phyloP scores from a whole-genome alignment of 495 filamentous ascomycete species.

The Penicillium maclennaniae region DNA sequence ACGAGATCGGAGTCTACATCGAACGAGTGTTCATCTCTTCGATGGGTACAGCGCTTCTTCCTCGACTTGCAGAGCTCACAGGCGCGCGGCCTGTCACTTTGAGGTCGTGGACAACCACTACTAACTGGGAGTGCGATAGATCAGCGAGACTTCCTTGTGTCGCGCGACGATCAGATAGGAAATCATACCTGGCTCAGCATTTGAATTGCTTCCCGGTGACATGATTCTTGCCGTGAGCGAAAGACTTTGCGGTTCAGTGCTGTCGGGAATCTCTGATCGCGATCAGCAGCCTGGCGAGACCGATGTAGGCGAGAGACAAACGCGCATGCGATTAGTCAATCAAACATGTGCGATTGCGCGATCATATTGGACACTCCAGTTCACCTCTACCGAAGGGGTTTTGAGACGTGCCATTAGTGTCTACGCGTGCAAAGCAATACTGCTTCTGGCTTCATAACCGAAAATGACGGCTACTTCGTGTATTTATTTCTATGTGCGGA shows the following conservation, averaged over 20 bases:
- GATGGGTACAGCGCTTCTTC: constrained; percentile 22
- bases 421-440: background rate
- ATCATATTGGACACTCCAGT: no score
- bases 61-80: constrained; percentile 16
- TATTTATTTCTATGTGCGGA: background rate
- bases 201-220: no score
- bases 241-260: background rate
- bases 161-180: background rate
- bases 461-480: background rate
- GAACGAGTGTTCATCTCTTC: background rate
- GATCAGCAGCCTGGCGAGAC: background rate
- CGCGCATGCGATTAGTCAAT: background rate
- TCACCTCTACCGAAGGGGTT: no score
- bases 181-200: no score
- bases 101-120: background rate
- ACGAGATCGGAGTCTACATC: background rate
- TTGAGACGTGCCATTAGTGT: background rate
- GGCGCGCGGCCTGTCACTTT: background rate
- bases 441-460: background rate
- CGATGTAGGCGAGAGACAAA: background rate
- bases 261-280: background rate
- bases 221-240: background rate
- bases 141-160: background rate
- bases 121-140: background rate
- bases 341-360: background rate